Conservation (phyloP, 768 basidiomycete genomes). For the Mycena filopes region DNA sequence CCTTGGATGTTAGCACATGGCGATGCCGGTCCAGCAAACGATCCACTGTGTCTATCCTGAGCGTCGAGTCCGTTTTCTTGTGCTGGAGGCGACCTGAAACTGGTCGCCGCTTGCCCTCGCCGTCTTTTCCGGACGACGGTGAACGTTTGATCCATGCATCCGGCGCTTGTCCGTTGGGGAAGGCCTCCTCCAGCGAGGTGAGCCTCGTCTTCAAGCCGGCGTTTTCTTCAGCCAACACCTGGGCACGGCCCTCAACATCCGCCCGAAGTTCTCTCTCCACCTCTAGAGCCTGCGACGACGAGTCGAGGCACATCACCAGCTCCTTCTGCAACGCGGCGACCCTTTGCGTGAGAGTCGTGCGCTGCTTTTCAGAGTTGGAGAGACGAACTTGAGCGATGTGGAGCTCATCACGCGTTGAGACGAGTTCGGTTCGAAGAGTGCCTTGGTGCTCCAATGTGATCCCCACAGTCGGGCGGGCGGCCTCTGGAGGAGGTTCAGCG, state of each 20-base stretch:
- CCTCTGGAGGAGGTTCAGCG: background rate
- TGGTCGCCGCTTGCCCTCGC: slow-evolving; percentile 28
- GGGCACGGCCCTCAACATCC: slow-evolving; percentile 35
- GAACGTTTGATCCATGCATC: slow-evolving; percentile 26
- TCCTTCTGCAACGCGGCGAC: slow-evolving; percentile 35
- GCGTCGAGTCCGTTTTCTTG: slow-evolving; percentile 16
- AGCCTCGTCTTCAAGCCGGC: slow-evolving; percentile 25
- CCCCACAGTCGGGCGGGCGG: slow-evolving; percentile 12
- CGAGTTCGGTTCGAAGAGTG: slow-evolving; percentile 35
- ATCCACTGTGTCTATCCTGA: slow-evolving; percentile 26
- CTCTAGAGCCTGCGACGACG: slow-evolving; percentile 38
- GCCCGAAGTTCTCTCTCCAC: slow-evolving; percentile 39
- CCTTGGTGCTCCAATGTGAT: slow-evolving; percentile 34
- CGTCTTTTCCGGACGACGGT: slow-evolving; percentile 10
- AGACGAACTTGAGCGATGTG: slow-evolving; percentile 35
- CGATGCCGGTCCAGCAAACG: slow-evolving; percentile 29
- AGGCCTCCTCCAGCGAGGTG: slow-evolving; percentile 20
- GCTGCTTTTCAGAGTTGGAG: slow-evolving; percentile 30
- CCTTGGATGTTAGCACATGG: slow-evolving; percentile 29
- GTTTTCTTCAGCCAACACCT: slow-evolving; percentile 33
- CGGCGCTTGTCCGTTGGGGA: slow-evolving; percentile 19
- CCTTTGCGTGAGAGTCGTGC: slow-evolving; percentile 30
- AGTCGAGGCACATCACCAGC: slow-evolving; percentile 38
- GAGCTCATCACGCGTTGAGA: slow-evolving; percentile 37
- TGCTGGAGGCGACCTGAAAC: slow-evolving; percentile 26